Conservation (phyloP, 257 asterid species). For the Avicennia marina region DNA sequence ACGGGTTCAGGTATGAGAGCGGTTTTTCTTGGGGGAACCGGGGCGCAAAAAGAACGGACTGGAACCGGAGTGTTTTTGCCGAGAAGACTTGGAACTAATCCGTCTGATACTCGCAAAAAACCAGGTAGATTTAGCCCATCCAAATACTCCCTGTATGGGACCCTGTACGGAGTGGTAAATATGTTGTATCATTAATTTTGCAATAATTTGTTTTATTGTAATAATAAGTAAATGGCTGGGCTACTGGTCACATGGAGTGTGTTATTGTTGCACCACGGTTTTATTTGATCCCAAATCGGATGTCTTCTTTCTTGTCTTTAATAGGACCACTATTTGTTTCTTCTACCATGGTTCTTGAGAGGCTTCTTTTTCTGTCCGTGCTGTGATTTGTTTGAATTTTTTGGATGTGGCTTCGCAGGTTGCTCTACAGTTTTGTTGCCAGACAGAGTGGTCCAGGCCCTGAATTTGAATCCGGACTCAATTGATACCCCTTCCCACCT, state of each 20-base stretch:
- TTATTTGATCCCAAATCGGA: too few species aligned
- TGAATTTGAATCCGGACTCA: constrained; percentile 48
- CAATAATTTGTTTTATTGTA: neutral
- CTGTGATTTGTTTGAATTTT: constrained; percentile 3
- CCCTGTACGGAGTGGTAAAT: neutral
- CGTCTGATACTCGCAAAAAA: constrained; percentile 42
- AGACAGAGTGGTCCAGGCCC: constrained; percentile 58
- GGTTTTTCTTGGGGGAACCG: constrained; percentile 58
- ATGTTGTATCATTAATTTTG: neutral
- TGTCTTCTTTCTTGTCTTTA: too few species aligned
- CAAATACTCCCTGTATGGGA: neutral
- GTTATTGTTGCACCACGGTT: too few species aligned
- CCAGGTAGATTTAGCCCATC: constrained; percentile 29
- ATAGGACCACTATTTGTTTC: too few species aligned
- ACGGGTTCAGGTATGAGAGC: constrained; percentile 56
- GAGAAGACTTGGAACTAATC: constrained; percentile 30
- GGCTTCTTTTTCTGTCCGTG: neutral
- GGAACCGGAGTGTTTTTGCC: constrained; percentile 95
- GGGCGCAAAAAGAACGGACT: constrained; percentile 44
- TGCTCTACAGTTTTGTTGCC: constrained; percentile 55
- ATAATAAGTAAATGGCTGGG: neutral
- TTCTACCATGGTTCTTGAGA: neutral
- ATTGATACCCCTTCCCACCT: constrained; percentile 21
- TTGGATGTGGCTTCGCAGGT: constrained; percentile 21
- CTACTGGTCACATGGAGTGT: neutral